Evolutionary conservation across 345 rosid genomes (phyloP), one percentile per base, ranked within the genome.

Genomic region (Gossypium bickii): DNA sequence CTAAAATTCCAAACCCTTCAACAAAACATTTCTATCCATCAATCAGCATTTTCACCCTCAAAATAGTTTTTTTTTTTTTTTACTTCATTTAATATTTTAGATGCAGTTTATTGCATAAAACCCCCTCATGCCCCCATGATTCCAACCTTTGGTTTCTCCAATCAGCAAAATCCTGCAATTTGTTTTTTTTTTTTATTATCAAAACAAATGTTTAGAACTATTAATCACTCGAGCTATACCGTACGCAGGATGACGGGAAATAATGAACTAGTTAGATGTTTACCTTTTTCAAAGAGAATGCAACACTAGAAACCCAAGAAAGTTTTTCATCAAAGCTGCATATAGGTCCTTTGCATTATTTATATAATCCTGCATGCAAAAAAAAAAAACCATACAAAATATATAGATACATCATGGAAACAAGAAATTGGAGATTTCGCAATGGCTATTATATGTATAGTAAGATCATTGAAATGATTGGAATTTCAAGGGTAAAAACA

Each of bases 151-250:
- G 68, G 55, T 73, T 73, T 38, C 80, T 61, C 68, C 49, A 1
- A 34, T 68, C 45, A 69, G 34, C 76, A 77, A 34, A 34, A 68
- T 67, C 78, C 83, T 80, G 80, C 78, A 64, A 77, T 72, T 9
- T 10, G 24, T 44, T 38, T 58, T 24, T 4, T 34, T 34, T 34
- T 34, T 24, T 24, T 4, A 0, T 34, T 34, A 24, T 34, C 6
- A 34, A 34, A 34, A 34, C 7, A 34, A 4, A 34, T 34, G 41
- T 34, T 34, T 34, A 34, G 41, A 34, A 34, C 41, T 34, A 34
- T 34, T 5, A 34, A 34, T 34, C 41, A 34, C 41, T 34, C 41
- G 41, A 34, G 41, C 41, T 34, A 34, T 34, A 43, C 12, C 1
- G 0, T 4, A 44, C 16, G 7, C 7, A 0, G 41, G 7, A 34